Base-by-base conservation (phyloP, 495 filamentous ascomycete species). In the Evernia prunastri region DNA sequence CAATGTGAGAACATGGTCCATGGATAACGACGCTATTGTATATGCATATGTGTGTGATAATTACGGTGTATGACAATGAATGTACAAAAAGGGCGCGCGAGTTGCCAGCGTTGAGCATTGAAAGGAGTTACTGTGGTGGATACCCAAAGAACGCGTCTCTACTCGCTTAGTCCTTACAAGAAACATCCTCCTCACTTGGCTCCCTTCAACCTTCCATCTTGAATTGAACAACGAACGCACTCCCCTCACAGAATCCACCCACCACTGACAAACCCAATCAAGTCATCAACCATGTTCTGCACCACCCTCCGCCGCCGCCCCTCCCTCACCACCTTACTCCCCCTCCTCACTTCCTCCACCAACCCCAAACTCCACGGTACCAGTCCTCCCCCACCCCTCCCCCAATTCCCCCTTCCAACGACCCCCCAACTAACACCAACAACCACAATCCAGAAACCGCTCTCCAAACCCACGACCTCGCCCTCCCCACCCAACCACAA, bases 391-490 rank as follows among this genome's bases (percentile, higher is more conserved):
- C 13, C 58, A 84, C 17, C 73, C 76, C 12, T 57, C 85, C 39
- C 74, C 17, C 76, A 43, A 49, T 72, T 36, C 47, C 10, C 25
- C 37, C 25, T n/a, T n/a, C n/a, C n/a, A n/a, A 58, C 23, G 20
- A n/a, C 29, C 40, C 17, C 20, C 40, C 45, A 36, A 65, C 57
- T 54, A 18, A 29, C 65, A 65, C 57, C 33, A 18, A 29, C 65
- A 65, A 61, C 43, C 18, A 40, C 60, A 61, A 29, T n/a, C 13
- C 60, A 87, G 84, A 87, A 70, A 66, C 75, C 7, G 65, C 63
- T 7, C 75, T 87, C 20, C 66, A 74, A 39, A 81, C 77, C 4
- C 79, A 86, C 66, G 84, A 87, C 66, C 65, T 86, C 25, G 76
- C 79, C n/a, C 63, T 87, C 36, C 74, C 76, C 20, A 43, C 80